A percentile compares a stretch with the other conserved stretches of the same genome.
Evolutionary conservation across 2,329 filamentous ascomycete species (phyloP).

Genomic region (Neurospora crassa): DNA sequence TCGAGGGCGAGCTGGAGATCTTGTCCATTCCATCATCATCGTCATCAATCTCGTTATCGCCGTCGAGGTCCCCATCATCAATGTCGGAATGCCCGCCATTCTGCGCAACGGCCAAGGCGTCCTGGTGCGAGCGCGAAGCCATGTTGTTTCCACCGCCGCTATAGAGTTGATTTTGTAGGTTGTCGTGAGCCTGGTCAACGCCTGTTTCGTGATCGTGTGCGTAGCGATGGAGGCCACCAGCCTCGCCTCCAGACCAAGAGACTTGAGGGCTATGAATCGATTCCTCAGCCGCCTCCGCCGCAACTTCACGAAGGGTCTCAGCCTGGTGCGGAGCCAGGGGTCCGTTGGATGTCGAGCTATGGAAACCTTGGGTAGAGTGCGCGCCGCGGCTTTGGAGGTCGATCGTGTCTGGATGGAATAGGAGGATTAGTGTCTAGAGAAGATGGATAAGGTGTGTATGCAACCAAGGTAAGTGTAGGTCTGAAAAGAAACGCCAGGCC

Average conservation of each 20-base stretch:
- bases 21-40: constrained; percentile 97
- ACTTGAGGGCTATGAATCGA: constrained; percentile 54
- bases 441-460: constrained; percentile 3
- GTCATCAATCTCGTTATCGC: constrained; percentile 61
- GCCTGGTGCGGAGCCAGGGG: constrained; percentile 71
- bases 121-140: constrained; percentile 35
- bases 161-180: constrained; percentile 12
- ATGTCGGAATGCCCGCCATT: constrained; percentile 45
- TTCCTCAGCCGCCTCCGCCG: constrained; percentile 67
- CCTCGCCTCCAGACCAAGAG: constrained; percentile 37
- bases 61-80: constrained; percentile 55
- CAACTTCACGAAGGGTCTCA: constrained; percentile 70
- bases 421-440: constrained; percentile 18
- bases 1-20: constrained; percentile 96
- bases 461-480: constrained; percentile 8
- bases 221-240: constrained; percentile 34
- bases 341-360: constrained; percentile 39
- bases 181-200: constrained; percentile 29
- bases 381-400: constrained; percentile 80
- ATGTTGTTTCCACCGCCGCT: constrained; percentile 22
- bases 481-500: constrained; percentile 10
- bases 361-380: constrained; percentile 78
- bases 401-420: constrained; percentile 63
- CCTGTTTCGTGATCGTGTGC: constrained; percentile 35
- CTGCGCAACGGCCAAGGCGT: constrained; percentile 50